Base-by-base conservation (phyloP, 768 basidiomycete genomes). In the Collybiopsis luxurians region DNA sequence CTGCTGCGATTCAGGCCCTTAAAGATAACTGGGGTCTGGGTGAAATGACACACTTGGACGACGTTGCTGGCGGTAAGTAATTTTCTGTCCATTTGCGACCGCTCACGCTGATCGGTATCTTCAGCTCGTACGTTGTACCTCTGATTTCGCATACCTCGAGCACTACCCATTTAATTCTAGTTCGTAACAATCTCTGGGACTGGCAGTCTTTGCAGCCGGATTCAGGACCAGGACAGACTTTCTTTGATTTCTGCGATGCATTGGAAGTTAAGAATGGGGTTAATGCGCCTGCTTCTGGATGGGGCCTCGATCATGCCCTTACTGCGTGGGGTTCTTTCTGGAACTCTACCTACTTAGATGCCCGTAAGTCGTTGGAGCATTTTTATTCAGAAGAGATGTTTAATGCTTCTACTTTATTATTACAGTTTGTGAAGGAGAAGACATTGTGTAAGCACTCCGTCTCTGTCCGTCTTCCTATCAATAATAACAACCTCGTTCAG, bases 391-490 rank as follows among this genome's bases (percentile, higher is more conserved):
- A n/a, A n/a, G n/a, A n/a, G n/a, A n/a, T n/a, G 36, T 53, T 56
- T 30, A 42, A 31, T 23, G 38, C 21, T 36, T 3, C 30, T 55
- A 44, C n/a, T n/a, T n/a, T n/a, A n/a, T n/a, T 54, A 40, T 9
- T 51, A 7, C 59, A 88, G 86, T 86, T 1, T 90, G 87, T 51
- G 80, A 75, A 6, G 64, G 62, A 15, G 38, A 60, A 3, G 74
- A 76, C 58, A 70, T 71, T 0, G 79, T 81, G 86, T 86, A 60
- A 53, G 84, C 69, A 21, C 12, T 36, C 55, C 40, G 24, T 28
- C 52, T 2, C 1, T 15, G 23, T n/a, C 49, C 21, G 12, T 1
- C n/a, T 11, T 49, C 43, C 3, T 2, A 51, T 1, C 44, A 42
- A 11, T 53, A 13, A 51, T 61, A 7, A 60, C 38, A 28, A 23